phyloP scores from a whole-genome alignment of 179 eudicot species.

The Amaranthus tricolor region DNA sequence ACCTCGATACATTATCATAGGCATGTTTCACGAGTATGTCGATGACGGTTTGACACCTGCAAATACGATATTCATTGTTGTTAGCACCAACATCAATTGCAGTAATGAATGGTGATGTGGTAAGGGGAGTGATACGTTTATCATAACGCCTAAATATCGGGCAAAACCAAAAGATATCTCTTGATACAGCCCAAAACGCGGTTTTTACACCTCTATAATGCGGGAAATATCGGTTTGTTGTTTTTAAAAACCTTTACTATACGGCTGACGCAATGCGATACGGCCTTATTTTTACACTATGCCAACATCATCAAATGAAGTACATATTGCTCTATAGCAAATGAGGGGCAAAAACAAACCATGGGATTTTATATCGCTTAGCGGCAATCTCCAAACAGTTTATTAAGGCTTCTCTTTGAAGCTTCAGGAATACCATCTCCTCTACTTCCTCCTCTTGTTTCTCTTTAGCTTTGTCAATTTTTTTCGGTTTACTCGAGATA shows the following conservation, averaged over 20 bases:
- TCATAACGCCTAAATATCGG: no score
- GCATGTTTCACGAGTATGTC: slow-evolving; percentile 95
- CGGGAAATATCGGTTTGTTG: no score
- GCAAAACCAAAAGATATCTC: no score
- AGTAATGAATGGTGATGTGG: no score
- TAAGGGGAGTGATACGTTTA: no score
- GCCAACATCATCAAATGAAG: neutral
- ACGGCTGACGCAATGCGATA: no score
- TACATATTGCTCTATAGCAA: neutral
- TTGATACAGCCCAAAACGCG: no score
- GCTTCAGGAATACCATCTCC: slow-evolving; percentile 60
- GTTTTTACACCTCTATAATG: no score
- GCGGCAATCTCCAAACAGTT: slow-evolving; percentile 89
- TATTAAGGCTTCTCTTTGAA: slow-evolving; percentile 76
- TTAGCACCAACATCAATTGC: neutral
- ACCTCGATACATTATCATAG: slow-evolving; percentile 65
- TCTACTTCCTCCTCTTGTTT: slow-evolving; percentile 67
- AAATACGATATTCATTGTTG: slow-evolving; percentile 12
- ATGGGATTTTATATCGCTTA: slow-evolving; percentile 80
- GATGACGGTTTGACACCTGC: slow-evolving; percentile 96
- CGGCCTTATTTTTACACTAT: no score
- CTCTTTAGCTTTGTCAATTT: slow-evolving; percentile 54
- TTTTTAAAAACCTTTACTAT: no score
- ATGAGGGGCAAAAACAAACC: slow-evolving; percentile 41
- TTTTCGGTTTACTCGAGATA: slow-evolving; percentile 47